Percentiles rank a stretch among this genome's conserved stretches.
Conservation (phyloP, 176 grass and related monocot species). For the Aegilops bicornis region DNA sequence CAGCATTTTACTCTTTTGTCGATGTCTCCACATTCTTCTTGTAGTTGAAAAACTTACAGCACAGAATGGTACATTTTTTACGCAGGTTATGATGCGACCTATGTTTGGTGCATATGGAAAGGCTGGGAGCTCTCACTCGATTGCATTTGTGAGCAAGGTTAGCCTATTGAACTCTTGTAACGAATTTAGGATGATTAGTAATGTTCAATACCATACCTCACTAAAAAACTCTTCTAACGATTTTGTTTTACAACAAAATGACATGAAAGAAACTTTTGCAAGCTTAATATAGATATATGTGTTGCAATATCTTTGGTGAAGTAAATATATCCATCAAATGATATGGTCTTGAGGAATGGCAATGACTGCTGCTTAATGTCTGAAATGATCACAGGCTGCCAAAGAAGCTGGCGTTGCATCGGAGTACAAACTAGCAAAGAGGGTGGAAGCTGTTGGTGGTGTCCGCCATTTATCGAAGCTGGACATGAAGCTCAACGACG, state of each 20-base stretch:
- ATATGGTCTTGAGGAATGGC: not conserved
- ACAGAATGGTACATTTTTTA: constrained; percentile 17
- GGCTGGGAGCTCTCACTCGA: constrained; percentile 83
- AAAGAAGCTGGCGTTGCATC: constrained; percentile 54
- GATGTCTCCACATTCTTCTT: not conserved
- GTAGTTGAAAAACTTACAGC: not conserved
- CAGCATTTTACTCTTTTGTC: not conserved
- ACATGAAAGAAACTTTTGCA: not conserved
- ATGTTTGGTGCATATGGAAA: constrained; percentile 96
- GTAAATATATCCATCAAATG: not conserved
- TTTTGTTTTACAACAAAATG: too few species aligned
- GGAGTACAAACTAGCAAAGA: constrained; percentile 68
- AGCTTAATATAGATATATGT: not conserved
- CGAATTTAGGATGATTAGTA: constrained; percentile 15
- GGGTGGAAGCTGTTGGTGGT: constrained; percentile 65
- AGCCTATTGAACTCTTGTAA: constrained; percentile 31
- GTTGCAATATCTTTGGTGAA: not conserved
- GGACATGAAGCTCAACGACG: constrained; percentile 88
- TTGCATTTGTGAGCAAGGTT: constrained; percentile 97
- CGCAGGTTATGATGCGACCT: constrained; percentile 87
- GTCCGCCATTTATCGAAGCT: constrained; percentile 69
- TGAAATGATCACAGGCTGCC: constrained; percentile 54
- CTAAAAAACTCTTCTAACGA: too few species aligned
- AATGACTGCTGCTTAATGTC: not conserved
- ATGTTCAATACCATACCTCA: not conserved